A percentile compares a stretch with the other conserved stretches of the same genome.
These are phyloP conservation scores for Heterobasidion occidentale DNA, from an alignment of 1,284 basidiomycete genomes.

Conservation along the genomic window DNA sequence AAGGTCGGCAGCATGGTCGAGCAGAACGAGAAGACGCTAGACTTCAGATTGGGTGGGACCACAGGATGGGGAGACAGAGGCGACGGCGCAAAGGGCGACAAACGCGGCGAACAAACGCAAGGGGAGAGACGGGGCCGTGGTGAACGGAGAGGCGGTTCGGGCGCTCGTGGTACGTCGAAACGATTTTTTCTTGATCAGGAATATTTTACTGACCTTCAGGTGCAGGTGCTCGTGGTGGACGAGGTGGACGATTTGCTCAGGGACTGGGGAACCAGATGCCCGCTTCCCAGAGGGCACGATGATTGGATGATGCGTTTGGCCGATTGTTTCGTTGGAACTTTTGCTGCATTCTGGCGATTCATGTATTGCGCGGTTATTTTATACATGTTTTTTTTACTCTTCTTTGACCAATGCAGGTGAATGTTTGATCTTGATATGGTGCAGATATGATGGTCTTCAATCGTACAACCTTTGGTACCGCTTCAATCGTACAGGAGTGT, in stretches of 20 bases:
- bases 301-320: neutral
- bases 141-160: conserved; percentile 44
- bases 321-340: neutral
- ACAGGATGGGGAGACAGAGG: conserved; percentile 62
- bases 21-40: conserved; percentile 92
- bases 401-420: no score
- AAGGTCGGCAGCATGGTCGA: conserved; percentile 87
- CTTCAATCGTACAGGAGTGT: no score
- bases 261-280: conserved; percentile 72
- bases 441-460: no score
- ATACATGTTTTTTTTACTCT: no score
- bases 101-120: conserved; percentile 68
- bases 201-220: neutral
- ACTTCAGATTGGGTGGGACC: conserved; percentile 74
- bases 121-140: conserved; percentile 60
- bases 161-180: conserved; percentile 38
- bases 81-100: conserved; percentile 68
- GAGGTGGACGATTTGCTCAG: conserved; percentile 71
- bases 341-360: neutral
- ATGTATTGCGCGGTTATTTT: no score
- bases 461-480: no score
- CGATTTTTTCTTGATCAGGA: neutral
- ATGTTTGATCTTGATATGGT: no score
- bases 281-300: conserved; percentile 1
- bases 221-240: conserved; percentile 49